These are phyloP conservation scores for Cynara cardunculus DNA, from an alignment of 129 eudicot genomes.

Conservation along the genomic window DNA sequence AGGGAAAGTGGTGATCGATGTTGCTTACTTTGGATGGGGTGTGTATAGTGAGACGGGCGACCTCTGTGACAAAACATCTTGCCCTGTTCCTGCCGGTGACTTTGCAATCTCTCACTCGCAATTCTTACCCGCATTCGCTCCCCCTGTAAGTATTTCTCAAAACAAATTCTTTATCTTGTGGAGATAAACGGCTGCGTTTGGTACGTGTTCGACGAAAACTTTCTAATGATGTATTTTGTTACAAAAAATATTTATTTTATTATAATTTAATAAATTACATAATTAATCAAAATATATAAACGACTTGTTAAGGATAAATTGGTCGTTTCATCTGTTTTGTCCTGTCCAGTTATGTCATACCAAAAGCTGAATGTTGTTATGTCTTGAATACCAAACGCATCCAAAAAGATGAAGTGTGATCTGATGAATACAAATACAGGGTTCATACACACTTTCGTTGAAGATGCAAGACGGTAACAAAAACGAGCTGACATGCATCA, in stretches of 20 bases:
- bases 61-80: conserved; percentile 61
- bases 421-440: conserved; percentile 32
- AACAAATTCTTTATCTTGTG: too few species aligned
- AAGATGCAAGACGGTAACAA: conserved; percentile 41
- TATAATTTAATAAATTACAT: too few species aligned
- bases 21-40: conserved; percentile 48
- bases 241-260: too few species aligned
- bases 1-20: conserved; percentile 65
- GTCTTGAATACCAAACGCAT: too few species aligned
- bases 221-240: too few species aligned
- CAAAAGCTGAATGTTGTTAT: too few species aligned
- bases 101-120: conserved; percentile 69
- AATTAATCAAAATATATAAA: too few species aligned
- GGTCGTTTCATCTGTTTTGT: too few species aligned
- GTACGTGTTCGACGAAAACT: too few species aligned
- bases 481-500: conserved; percentile 44
- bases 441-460: conserved; percentile 46
- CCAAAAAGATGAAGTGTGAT: background rate
- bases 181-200: too few species aligned
- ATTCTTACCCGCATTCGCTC: conserved; percentile 69
- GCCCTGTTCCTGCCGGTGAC: conserved; percentile 71
- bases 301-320: too few species aligned
- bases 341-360: too few species aligned
- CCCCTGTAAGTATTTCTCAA: conserved; percentile 73
- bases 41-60: conserved; percentile 56